A percentile compares a stretch with the other conserved stretches of the same genome.
phyloP scores from a whole-genome alignment of 208 protist species.

The Leishmania amazonensis region DNA sequence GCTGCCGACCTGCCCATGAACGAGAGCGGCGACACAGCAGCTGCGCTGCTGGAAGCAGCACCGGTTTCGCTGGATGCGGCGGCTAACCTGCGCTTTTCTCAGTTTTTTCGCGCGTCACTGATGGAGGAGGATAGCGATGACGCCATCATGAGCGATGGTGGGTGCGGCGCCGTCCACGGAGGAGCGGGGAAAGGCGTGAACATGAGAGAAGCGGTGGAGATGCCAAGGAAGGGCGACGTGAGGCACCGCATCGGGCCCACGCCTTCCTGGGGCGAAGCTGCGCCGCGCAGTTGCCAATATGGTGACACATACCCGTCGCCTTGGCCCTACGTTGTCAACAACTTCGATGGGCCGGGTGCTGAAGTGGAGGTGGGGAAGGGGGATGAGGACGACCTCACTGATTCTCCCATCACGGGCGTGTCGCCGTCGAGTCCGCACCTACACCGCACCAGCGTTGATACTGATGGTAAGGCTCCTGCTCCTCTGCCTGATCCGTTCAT shows the following conservation, averaged over 20 bases:
- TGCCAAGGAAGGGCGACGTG: not conserved
- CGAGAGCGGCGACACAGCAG: not conserved
- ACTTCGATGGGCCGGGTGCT: too few relatives aligned
- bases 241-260: not conserved
- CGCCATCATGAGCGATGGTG: not conserved
- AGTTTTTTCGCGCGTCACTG: constrained; percentile 12
- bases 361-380: too few relatives aligned
- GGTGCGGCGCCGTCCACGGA: not conserved
- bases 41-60: constrained; percentile 1
- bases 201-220: not conserved
- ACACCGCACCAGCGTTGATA: not conserved
- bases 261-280: not conserved
- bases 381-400: constrained; percentile 11
- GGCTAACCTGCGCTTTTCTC: constrained; percentile 14
- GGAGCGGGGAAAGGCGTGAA: not conserved
- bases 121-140: not conserved
- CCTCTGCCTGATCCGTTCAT: not conserved
- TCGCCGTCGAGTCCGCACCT: not conserved
- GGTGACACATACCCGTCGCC: not conserved
- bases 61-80: constrained; percentile 15
- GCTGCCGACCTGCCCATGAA: not conserved
- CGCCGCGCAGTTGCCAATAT: not conserved
- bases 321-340: not conserved
- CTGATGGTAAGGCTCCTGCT: not conserved
- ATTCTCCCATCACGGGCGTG: constrained; percentile 11